Evolutionary conservation across 2,329 filamentous ascomycete species (phyloP), one percentile per base, ranked within the genome.

Genomic region (Dactylellina leptospora): DNA sequence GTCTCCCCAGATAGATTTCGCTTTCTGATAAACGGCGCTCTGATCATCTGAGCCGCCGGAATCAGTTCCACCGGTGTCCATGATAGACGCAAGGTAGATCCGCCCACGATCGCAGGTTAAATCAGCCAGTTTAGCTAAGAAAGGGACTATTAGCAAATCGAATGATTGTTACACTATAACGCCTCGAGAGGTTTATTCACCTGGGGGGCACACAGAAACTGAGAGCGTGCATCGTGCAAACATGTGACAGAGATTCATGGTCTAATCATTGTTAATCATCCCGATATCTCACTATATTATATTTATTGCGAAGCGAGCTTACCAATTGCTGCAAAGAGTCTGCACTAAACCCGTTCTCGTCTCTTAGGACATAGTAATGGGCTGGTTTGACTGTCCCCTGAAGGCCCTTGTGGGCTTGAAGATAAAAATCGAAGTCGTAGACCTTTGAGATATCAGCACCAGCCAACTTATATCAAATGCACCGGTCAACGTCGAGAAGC

Each of bases 141-240:
- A 28, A n/a, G 36, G 13, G 8, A 10, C 23, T 27, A 25, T 56
- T 30, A 50, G 56, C 13, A 25, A 16, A 40, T n/a, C 28, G 27
- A 18, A 16, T 28, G 36, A 4, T 38, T 22, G 18, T 16, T 28
- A 4, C 16, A 22, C 28, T 33, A n/a, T n/a, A 30, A n/a, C 20
- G 40, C 20, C 1, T 3, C 10, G 4, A 18, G 11, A 10, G 30
- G 9, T 30, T 13, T 13, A 45, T 36, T 50, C 38, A 70, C 56
- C 56, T 22, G 92, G 91, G 0, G 93, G 91, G 76, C 90, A 95
- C 75, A 96, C 87, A 77, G 89, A 92, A 45, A 96, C 91, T 0
- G 92, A 89, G 79, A 92, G 93, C n/a, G 91, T 96, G 0, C 92
- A 91, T 6, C 93, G 87, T 6, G 90, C 90, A 77, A 90, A 96